Evolutionary conservation across 805 yeast genomes (phyloP).

Genomic region (Huiozyma sinensis): DNA sequence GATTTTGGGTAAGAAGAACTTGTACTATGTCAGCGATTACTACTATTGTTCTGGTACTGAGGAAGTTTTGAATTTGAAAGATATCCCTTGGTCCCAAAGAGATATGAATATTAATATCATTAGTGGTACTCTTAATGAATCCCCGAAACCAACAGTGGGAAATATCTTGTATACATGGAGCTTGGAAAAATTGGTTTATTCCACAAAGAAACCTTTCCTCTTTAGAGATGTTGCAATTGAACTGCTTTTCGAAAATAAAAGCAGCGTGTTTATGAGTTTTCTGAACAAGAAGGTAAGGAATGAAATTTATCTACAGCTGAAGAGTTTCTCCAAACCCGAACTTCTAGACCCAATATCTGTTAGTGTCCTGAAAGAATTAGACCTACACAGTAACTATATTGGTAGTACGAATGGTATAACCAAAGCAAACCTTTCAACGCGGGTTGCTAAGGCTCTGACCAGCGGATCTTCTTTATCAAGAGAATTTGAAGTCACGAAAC

Average conservation of each 20-base stretch:
- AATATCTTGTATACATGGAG: constrained; percentile 46
- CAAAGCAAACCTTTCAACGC: constrained; percentile 30
- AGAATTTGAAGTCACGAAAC: constrained; percentile 42
- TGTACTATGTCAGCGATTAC: constrained; percentile 63
- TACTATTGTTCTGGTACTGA: constrained; percentile 39
- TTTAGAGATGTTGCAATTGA: constrained; percentile 76
- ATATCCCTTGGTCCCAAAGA: constrained; percentile 49
- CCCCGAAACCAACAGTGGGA: constrained; percentile 10
- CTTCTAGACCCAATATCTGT: constrained; percentile 46
- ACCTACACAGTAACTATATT: constrained; percentile 26
- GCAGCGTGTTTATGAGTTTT: constrained; percentile 59
- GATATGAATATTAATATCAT: constrained; percentile 64
- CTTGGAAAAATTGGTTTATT: constrained; percentile 45
- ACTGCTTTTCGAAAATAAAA: constrained; percentile 62
- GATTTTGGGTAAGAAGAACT: constrained; percentile 52
- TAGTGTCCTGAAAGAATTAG: constrained; percentile 41
- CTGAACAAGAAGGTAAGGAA: constrained; percentile 45
- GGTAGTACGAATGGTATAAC: constrained; percentile 26
- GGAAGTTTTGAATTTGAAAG: constrained; percentile 51
- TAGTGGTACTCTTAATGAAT: constrained; percentile 31
- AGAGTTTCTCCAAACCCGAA: constrained; percentile 38
- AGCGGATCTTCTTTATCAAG: constrained; percentile 6
- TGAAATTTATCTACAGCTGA: constrained; percentile 38
- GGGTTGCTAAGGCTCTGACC: constrained; percentile 34
- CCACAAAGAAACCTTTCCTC: constrained; percentile 65